Percentiles rank a stretch among this genome's conserved stretches.
Evolutionary conservation across 129 eudicot species (phyloP).

Genomic region (Erigeron canadensis): DNA sequence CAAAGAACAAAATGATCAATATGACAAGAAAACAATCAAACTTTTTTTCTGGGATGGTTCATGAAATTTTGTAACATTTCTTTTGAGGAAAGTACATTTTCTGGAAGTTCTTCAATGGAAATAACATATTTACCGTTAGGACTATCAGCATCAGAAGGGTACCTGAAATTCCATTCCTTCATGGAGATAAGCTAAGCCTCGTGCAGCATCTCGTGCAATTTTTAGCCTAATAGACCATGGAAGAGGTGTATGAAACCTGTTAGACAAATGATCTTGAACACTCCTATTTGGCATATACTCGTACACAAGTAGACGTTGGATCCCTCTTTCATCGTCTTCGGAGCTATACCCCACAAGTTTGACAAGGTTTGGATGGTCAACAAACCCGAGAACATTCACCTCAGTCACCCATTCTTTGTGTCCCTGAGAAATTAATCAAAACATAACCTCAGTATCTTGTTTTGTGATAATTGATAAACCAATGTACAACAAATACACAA

Average conservation of each 20-base stretch:
- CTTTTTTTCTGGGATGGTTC: no score
- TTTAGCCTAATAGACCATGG: constrained; percentile 68
- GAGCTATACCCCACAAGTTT: constrained; percentile 81
- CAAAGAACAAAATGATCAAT: neutral
- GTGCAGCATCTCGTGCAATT: constrained; percentile 83
- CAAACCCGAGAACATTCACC: constrained; percentile 77
- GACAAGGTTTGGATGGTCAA: constrained; percentile 78
- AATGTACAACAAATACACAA: neutral
- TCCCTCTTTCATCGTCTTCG: constrained; percentile 80
- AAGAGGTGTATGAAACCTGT: constrained; percentile 62
- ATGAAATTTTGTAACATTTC: no score
- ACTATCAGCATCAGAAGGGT: neutral
- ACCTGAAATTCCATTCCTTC: constrained; percentile 95
- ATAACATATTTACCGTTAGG: neutral
- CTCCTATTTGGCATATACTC: constrained; percentile 79
- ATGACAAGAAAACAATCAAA: no score
- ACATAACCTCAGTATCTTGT: constrained; percentile 18
- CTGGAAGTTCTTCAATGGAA: no score
- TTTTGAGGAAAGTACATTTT: neutral
- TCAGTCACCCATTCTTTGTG: constrained; percentile 95
- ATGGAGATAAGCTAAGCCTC: constrained; percentile 80
- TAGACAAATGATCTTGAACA: constrained; percentile 70
- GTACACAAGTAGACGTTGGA: constrained; percentile 78
- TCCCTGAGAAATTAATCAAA: constrained; percentile 43
- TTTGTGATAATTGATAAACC: constrained; percentile 2